Evolutionary conservation across 495 filamentous ascomycete genomes (phyloP).

Genomic region (Venustampulla echinocandica): DNA sequence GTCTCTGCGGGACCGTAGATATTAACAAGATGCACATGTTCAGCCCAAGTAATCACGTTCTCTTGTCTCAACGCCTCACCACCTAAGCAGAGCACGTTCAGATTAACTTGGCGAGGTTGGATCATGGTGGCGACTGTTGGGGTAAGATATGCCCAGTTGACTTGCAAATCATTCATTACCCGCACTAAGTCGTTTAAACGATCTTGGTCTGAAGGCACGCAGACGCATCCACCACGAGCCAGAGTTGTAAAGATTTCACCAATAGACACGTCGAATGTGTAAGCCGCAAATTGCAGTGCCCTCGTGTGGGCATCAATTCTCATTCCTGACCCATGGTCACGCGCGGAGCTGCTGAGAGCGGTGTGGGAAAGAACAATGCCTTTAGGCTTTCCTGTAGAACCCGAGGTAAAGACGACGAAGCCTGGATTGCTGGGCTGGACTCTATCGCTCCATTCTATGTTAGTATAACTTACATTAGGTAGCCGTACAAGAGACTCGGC

Average conservation of each 20-base stretch:
- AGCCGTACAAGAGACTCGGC: too few species aligned
- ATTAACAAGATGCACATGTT: too few species aligned
- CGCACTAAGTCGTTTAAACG: slow-evolving; percentile 28
- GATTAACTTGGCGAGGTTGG: slow-evolving; percentile 29
- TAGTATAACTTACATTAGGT: too few species aligned
- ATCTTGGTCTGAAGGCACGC: slow-evolving; percentile 36
- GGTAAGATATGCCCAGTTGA: slow-evolving; percentile 30
- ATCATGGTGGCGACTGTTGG: slow-evolving; percentile 40
- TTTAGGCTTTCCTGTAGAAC: slow-evolving; percentile 40
- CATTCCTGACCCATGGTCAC: slow-evolving; percentile 40
- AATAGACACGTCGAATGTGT: slow-evolving; percentile 68
- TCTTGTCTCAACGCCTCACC: slow-evolving; percentile 49
- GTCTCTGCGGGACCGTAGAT: slow-evolving; percentile 48
- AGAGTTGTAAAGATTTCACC: slow-evolving; percentile 78
- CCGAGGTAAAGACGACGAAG: slow-evolving; percentile 45
- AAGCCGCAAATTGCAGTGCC: slow-evolving; percentile 6
- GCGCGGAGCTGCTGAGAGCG: slow-evolving; percentile 18
- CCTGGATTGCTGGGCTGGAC: slow-evolving; percentile 26
- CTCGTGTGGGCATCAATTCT: slow-evolving; percentile 27
- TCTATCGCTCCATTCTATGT: too few species aligned
- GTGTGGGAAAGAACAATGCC: slow-evolving; percentile 22
- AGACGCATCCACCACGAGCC: slow-evolving; percentile 48
- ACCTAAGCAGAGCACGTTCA: slow-evolving; percentile 38
- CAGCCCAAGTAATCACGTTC: slow-evolving; percentile 46
- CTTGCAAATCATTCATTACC: slow-evolving; percentile 28